Base-by-base conservation (phyloP, 2,329 filamentous ascomycete species). In the Curvularia verruculosa region DNA sequence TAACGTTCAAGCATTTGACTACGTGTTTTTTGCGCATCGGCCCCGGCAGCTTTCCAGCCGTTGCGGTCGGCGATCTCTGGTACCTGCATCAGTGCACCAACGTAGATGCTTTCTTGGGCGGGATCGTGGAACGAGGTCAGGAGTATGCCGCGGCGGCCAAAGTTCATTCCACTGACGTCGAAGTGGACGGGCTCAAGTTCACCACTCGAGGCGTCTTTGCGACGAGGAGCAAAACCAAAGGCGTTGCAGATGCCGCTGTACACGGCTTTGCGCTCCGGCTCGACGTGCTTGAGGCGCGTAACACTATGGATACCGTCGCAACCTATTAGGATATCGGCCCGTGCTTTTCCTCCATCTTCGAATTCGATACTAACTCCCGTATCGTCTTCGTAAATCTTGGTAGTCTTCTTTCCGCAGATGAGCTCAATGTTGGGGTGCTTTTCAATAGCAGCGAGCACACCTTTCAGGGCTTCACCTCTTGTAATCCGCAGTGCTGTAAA, bases 301-400 rank as follows among this genome's bases (percentile, higher is more conserved):
- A 76, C 74, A 43, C 73, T 77, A 67, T 80, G 77, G 9, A 85
- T 82, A 0, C 84, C 84, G 54, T 86, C 84, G 3, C 83, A 84
- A 5, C 83, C 84, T 10, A 86, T 63, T 0, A 86, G 61, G 1
- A 86, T 66, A 58, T 86, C 84, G 3, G 78, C 82, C 1, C 70
- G 63, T 3, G 79, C 66, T 1, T 62, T 67, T 0, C 73, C 70
- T 1, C 83, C 83, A 29, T 82, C 76, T 19, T 79, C 78, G 1
- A 85, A 76, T 1, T 72, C 78, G 0, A 86, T 61, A 0, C 73
- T 73, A 13, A 80, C 78, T 21, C 75, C 74, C 18, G 74, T 67
- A 23, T 69, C 72, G 40, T 76, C 74, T 65, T 80, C 78, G 12
- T 73, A 61, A 51, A 80, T 80, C n/a, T 72, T 67, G 10, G 72